These are phyloP conservation scores for Colletotrichum liriopes DNA, from an alignment of 2,329 filamentous ascomycete genomes.

Conservation along the genomic window DNA sequence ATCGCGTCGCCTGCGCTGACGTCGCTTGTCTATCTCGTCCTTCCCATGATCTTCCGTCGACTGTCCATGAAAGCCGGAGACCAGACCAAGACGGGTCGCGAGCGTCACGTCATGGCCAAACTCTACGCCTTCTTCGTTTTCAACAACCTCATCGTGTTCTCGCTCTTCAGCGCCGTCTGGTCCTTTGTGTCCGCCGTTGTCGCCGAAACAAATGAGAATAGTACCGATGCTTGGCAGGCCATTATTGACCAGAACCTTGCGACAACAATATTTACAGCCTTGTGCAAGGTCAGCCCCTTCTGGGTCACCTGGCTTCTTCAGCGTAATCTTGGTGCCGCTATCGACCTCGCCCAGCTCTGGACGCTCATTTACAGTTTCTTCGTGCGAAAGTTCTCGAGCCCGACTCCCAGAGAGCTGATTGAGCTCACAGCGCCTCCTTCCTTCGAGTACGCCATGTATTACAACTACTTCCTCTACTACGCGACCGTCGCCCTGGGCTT, in stretches of 20 bases:
- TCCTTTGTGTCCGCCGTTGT: slow-evolving; percentile 79
- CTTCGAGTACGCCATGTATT: slow-evolving; percentile 97
- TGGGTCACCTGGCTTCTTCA: slow-evolving; percentile 97
- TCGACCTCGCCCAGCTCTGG: slow-evolving; percentile 92
- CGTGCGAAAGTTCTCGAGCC: slow-evolving; percentile 85
- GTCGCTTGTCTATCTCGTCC: slow-evolving; percentile 87
- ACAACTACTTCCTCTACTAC: slow-evolving; percentile 98
- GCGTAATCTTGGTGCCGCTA: slow-evolving; percentile 92
- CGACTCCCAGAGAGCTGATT: slow-evolving; percentile 92
- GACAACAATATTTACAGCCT: slow-evolving; percentile 75
- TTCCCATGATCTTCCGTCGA: slow-evolving; percentile 92
- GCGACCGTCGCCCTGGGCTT: slow-evolving; percentile 90
- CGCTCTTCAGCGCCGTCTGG: slow-evolving; percentile 89
- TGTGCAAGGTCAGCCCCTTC: slow-evolving; percentile 89
- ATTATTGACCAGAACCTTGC: slow-evolving; percentile 77
- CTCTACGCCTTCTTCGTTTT: slow-evolving; percentile 97
- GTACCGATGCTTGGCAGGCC: slow-evolving; percentile 77
- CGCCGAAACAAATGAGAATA: slow-evolving; percentile 64
- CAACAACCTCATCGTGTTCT: slow-evolving; percentile 97
- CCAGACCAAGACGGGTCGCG: slow-evolving; percentile 90
- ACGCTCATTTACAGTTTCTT: slow-evolving; percentile 89
- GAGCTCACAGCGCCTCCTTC: slow-evolving; percentile 92
- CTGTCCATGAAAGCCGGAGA: slow-evolving; percentile 89
- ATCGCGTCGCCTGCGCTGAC: slow-evolving; percentile 89
- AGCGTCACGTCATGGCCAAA: slow-evolving; percentile 91